Evolutionary conservation across 73 alveolate species (phyloP), one percentile per base, ranked within the genome.

Genomic region (Paramecium pentaurelia): DNA sequence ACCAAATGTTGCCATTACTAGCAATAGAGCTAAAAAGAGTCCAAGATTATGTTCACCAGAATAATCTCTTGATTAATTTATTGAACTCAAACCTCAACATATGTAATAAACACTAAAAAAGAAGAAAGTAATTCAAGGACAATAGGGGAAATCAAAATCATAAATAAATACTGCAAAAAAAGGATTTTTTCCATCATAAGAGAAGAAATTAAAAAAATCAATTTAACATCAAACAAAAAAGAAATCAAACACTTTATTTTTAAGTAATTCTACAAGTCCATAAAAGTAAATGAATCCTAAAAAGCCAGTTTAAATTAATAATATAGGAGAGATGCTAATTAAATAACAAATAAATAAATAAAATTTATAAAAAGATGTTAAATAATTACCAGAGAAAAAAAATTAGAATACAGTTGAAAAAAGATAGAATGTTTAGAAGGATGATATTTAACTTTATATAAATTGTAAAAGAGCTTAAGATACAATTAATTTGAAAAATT

Each of bases 131-230:
- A 20, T 47, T 22, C 27, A 80, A 80, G 91, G 91, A 18, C 14
- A 27, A 25, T 80, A 80, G 25, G 91, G 91, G 25, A 80, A 80
- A 80, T 28, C 91, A 22, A 80, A 80, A 22, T 32, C 87, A 0
- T 25, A 34, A 34, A 14, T 37, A 20, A 73, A 38, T 25, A 34
- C 87, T 36, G 87, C 87, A 16, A 73, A 40, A 73, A 73, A 73
- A 73, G 84, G 47, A 18, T 25, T 44, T 20, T 40, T 36, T 73
- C 77, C 45, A 18, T 34, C 14, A 0, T 12, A 45, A 44, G 84
- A 80, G 34, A 64, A 64, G 47, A 64, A 64, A 64, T 32, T 25
- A 9, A 80, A 80, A 80, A 80, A 80, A 27, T 36, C 54, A 36
- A 34, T 30, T n/a, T 38, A 40, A 25, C 64, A 20, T 25, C 16